These are phyloP conservation scores for Pestalotiopsis sp. DNA, from an alignment of 2,329 filamentous ascomycete genomes.

Conservation along the genomic window DNA sequence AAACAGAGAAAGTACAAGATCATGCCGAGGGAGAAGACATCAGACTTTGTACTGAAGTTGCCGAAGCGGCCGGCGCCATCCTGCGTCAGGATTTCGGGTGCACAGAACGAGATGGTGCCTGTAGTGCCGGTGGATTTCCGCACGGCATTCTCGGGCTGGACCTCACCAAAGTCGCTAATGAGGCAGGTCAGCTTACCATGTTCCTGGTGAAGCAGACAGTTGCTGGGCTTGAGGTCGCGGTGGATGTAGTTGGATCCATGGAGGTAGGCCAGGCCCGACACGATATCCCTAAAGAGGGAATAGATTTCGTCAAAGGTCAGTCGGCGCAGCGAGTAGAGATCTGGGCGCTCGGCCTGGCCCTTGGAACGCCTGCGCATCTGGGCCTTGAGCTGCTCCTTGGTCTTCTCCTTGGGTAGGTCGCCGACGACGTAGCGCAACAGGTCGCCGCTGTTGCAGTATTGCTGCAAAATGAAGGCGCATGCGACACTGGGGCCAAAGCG, in stretches of 20 bases:
- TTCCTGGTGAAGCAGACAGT: slow-evolving; percentile 84
- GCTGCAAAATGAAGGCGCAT: slow-evolving; percentile 95
- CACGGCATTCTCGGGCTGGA: slow-evolving; percentile 79
- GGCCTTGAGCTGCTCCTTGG: slow-evolving; percentile 86
- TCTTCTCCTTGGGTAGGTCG: slow-evolving; percentile 62
- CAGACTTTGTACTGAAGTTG: slow-evolving; percentile 96
- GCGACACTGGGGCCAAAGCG: slow-evolving; percentile 90
- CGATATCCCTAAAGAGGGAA: slow-evolving; percentile 94
- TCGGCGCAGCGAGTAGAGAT: slow-evolving; percentile 46
- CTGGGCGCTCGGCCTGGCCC: slow-evolving; percentile 69
- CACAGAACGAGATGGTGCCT: slow-evolving; percentile 96
- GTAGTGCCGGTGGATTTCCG: slow-evolving; percentile 92
- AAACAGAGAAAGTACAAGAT: slow-evolving; percentile 99
- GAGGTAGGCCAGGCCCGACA: slow-evolving; percentile 86
- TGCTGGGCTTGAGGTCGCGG: slow-evolving; percentile 92
- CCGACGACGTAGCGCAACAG: slow-evolving; percentile 86
- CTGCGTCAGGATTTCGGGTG: slow-evolving; percentile 83
- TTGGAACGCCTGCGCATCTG: slow-evolving; percentile 82
- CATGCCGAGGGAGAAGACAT: slow-evolving; percentile 98
- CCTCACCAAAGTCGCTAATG: slow-evolving; percentile 97
- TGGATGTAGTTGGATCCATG: slow-evolving; percentile 94
- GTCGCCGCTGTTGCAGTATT: slow-evolving; percentile 95
- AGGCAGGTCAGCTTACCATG: slow-evolving; percentile 75
- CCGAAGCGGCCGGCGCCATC: slow-evolving; percentile 74
- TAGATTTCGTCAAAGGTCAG: slow-evolving; percentile 89